Base-by-base conservation (phyloP, 495 filamentous ascomycete genomes). In the Cetradonia linearis region DNA sequence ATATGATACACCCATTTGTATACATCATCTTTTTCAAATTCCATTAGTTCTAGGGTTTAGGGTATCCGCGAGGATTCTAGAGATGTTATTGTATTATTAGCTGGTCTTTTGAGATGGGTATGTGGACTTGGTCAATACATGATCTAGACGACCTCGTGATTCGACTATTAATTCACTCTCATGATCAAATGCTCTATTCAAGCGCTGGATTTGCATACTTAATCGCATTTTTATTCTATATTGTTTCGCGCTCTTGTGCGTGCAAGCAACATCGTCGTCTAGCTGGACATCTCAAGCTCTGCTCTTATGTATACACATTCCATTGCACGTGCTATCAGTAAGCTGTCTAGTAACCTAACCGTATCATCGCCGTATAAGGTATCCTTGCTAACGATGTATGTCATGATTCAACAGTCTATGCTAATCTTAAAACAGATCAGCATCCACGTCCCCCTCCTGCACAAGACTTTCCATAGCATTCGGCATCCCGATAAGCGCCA, bases 401-500 rank as follows among this genome's bases (percentile, higher is more conserved):
- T 30, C 23, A 54, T 25, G n/a, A 36, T 13, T 20, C 18, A n/a
- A 54, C 0, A 8, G 18, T 1, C 8, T 8, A 11, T n/a, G 11
- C 9, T 5, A 23, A 25, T 18, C 20, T 20, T 48, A 38, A 30
- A 31, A 47, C 5, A 53, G 0, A 49, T 64, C 62, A 42, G 40
- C 54, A 44, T 63, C 62, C 36, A 58, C 38, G 4, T 73, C 70
- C 5, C 78, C 80, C 66, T 81, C 76, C 61, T 81, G 72, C 55
- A 80, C 73, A 58, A 85, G 78, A 16, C 74, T 70, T 62, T 79
- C 77, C 63, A 80, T 78, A 6, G 86, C 86, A 66, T 81, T 87
- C 36, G 87, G 84, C 54, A 88, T 78, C 3, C 91, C 90, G 58
- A 96, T 84, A 31, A 95, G 72, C 16, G 87, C 84, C 63, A 88